A percentile compares a stretch with the other conserved stretches of the same genome.
Conservation (phyloP, 352 stramenopile species). For the Phytophthora fragariae region DNA sequence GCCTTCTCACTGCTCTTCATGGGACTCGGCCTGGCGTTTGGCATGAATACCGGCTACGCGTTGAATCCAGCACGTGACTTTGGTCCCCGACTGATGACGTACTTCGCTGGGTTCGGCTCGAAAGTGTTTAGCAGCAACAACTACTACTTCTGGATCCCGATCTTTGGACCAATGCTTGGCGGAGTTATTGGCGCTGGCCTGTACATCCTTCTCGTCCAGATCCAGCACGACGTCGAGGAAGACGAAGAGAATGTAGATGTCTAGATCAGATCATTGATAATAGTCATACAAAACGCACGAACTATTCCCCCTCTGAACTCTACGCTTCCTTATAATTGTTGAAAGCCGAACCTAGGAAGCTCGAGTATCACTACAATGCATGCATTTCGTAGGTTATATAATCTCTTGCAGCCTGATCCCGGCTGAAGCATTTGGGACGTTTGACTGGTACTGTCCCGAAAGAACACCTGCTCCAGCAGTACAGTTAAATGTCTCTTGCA, state of each 20-base stretch:
- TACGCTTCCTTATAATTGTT: too few species aligned
- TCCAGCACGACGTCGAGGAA: slow-evolving; percentile 52
- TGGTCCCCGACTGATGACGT: slow-evolving; percentile 52
- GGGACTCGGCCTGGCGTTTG: slow-evolving; percentile 67
- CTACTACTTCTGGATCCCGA: slow-evolving; percentile 73
- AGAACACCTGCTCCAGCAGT: slow-evolving; percentile 1
- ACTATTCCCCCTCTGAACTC: too few species aligned
- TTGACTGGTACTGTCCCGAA: background rate
- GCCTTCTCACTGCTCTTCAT: slow-evolving; percentile 62
- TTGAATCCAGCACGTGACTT: slow-evolving; percentile 62
- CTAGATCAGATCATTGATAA: background rate
- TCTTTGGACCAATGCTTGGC: slow-evolving; percentile 55
- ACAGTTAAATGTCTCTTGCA: slow-evolving; percentile 6
- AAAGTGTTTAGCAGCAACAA: slow-evolving; percentile 58
- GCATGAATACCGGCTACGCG: slow-evolving; percentile 49
- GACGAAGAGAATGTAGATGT: slow-evolving; percentile 18
- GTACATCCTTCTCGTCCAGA: slow-evolving; percentile 62
- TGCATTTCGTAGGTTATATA: background rate
- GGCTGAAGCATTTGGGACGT: background rate
- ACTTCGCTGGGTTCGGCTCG: slow-evolving; percentile 55
- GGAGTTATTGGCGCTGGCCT: slow-evolving; percentile 48
- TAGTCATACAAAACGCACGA: background rate
- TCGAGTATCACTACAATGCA: too few species aligned
- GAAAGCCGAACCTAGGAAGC: too few species aligned
- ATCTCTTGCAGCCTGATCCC: background rate